These are phyloP conservation scores for Macrotyloma uniflorum DNA, from an alignment of 306 rosid genomes.

Conservation along the genomic window DNA sequence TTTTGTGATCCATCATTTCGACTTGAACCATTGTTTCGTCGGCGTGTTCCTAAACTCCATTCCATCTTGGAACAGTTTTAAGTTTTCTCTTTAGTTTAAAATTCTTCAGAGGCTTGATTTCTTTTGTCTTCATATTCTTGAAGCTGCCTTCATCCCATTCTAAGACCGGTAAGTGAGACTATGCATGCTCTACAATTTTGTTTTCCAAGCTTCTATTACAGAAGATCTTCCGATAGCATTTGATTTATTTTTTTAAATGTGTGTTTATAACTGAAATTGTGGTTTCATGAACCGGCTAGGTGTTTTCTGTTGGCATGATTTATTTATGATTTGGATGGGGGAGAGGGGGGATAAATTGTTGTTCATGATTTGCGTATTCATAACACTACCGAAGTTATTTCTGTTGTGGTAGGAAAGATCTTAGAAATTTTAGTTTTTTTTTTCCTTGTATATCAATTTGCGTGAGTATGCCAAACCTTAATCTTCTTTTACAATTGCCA, in stretches of 20 bases:
- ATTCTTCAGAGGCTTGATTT: neutral
- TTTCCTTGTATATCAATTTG: neutral
- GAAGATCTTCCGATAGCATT: neutral
- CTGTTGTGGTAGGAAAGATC: neutral
- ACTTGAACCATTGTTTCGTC: constrained; percentile 26
- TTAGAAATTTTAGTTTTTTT: neutral
- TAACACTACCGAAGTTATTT: neutral
- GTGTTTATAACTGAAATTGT: neutral
- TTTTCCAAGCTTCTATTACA: neutral
- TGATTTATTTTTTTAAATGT: neutral
- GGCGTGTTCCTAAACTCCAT: constrained; percentile 28
- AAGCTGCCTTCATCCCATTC: neutral
- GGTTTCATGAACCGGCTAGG: neutral
- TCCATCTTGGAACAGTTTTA: constrained; percentile 17
- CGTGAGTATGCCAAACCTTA: neutral
- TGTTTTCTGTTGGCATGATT: neutral
- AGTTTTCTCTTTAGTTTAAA: constrained; percentile 11
- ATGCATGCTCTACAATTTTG: neutral
- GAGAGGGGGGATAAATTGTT: neutral
- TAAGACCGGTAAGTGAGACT: neutral
- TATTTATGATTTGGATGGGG: neutral
- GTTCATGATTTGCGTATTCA: neutral
- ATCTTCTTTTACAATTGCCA: neutral
- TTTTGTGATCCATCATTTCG: constrained; percentile 28
- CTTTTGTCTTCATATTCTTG: neutral